Conservation (phyloP, 1,139 yeast species). For the Candida glucosophila region DNA sequence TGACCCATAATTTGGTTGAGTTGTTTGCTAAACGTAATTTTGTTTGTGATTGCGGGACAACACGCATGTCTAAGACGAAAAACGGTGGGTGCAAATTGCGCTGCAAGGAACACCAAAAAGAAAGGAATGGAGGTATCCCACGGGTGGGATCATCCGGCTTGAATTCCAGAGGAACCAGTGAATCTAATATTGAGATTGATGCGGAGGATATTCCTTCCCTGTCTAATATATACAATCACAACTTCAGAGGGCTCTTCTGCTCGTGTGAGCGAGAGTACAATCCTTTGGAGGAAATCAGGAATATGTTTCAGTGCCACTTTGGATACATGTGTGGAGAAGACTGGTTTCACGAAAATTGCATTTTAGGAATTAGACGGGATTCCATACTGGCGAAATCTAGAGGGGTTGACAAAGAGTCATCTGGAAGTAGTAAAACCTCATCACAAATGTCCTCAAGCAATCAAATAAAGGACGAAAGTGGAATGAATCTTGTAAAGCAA, state of each 20-base stretch:
- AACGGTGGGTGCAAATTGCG: conserved; percentile 54
- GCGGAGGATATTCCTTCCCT: conserved; percentile 54
- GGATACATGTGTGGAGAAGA: conserved; percentile 87
- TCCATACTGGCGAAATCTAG: not conserved
- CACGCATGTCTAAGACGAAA: conserved; percentile 32
- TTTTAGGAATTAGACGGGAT: conserved; percentile 44
- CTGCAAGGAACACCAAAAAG: too few relatives aligned
- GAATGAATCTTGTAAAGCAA: too few relatives aligned
- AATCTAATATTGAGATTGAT: conserved; percentile 7
- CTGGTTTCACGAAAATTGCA: conserved; percentile 93
- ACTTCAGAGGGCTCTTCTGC: conserved; percentile 71
- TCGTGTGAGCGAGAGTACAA: conserved; percentile 57
- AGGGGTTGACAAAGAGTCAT: not conserved
- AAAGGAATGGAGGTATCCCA: conserved; percentile 11
- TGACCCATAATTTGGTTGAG: conserved; percentile 80
- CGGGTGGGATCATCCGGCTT: conserved; percentile 4
- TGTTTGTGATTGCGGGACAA: conserved; percentile 93
- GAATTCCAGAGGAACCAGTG: not conserved
- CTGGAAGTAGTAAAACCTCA: conserved; percentile 8
- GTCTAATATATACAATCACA: conserved; percentile 63
- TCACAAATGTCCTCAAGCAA: too few relatives aligned
- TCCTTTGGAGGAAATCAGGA: conserved; percentile 63
- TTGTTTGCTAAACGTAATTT: conserved; percentile 72
- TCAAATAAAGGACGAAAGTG: too few relatives aligned
- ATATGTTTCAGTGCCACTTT: conserved; percentile 83